A percentile compares a stretch with the other conserved stretches of the same genome.
phyloP scores from a whole-genome alignment of 2,329 filamentous ascomycete species.

The Claviceps humidiphila region DNA sequence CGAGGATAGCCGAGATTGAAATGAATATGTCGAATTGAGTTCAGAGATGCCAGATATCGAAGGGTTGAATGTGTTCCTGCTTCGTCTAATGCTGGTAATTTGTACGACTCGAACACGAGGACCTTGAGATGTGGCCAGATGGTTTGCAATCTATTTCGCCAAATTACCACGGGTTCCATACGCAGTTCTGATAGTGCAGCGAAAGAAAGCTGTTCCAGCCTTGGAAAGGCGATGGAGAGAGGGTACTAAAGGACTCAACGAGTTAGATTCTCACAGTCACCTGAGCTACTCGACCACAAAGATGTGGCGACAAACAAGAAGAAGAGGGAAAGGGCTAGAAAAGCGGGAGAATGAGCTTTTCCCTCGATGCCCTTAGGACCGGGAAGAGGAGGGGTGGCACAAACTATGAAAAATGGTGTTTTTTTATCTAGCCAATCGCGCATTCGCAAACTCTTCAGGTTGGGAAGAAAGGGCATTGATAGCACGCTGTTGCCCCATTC shows the following conservation, averaged over 20 bases:
- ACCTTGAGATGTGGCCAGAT: slow-evolving; percentile 1
- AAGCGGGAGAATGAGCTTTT: no score
- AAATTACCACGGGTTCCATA: background rate
- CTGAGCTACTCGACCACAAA: no score
- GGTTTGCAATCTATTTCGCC: slow-evolving; percentile 9
- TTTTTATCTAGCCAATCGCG: slow-evolving; percentile 7
- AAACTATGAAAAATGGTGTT: slow-evolving; percentile 2
- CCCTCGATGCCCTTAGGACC: no score
- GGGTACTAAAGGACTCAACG: slow-evolving; percentile 11
- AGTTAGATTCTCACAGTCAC: background rate
- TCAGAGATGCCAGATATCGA: slow-evolving; percentile 14
- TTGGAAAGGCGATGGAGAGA: slow-evolving; percentile 8
- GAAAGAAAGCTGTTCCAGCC: no score
- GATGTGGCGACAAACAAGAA: no score
- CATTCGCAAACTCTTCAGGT: slow-evolving; percentile 16
- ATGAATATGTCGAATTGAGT: slow-evolving; percentile 17
- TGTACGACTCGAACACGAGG: slow-evolving; percentile 9
- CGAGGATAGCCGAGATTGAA: slow-evolving; percentile 9
- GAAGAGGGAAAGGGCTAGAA: no score
- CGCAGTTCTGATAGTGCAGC: no score
- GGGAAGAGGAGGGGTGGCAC: background rate
- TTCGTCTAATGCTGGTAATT: no score
- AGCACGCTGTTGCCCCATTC: slow-evolving; percentile 7
- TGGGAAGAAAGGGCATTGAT: slow-evolving; percentile 12
- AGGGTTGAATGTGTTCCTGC: slow-evolving; percentile 5